Conservation (phyloP, 306 rosid species). For the Citrullus amarus region DNA sequence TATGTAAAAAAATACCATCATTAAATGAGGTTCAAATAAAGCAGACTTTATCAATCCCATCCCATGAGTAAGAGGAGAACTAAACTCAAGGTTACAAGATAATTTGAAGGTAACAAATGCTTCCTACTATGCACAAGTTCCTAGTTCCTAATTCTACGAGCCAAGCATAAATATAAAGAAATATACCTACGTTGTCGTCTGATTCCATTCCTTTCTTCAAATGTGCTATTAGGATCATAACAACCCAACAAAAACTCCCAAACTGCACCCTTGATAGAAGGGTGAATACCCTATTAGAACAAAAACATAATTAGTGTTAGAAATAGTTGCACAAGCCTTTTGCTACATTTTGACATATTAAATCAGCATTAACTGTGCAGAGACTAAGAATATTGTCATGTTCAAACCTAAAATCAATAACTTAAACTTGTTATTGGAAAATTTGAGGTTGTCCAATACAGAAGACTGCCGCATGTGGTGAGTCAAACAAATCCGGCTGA, state of each 20-base stretch:
- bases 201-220: slow-evolving; percentile 58
- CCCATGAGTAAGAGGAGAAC: not conserved
- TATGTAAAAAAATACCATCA: not conserved
- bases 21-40: not conserved
- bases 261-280: slow-evolving; percentile 83
- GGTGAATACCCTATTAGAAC: slow-evolving; percentile 71
- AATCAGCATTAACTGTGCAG: not conserved
- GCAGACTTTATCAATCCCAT: not conserved
- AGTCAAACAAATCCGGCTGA: not conserved
- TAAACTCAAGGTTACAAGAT: not conserved
- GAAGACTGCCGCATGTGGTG: not conserved
- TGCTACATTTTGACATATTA: not conserved
- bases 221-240: slow-evolving; percentile 75
- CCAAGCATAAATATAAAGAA: slow-evolving; percentile 11
- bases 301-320: not conserved
- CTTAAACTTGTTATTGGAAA: not conserved
- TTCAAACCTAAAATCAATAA: not conserved
- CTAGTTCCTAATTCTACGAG: not conserved
- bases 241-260: slow-evolving; percentile 97
- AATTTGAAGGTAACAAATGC: not conserved
- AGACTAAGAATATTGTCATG: not conserved
- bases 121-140: not conserved
- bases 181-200: slow-evolving; percentile 60
- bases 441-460: not conserved
- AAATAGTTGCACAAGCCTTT: not conserved